Base-by-base conservation (phyloP, 169 alveolate species). In the Eimeria zaria region DNA sequence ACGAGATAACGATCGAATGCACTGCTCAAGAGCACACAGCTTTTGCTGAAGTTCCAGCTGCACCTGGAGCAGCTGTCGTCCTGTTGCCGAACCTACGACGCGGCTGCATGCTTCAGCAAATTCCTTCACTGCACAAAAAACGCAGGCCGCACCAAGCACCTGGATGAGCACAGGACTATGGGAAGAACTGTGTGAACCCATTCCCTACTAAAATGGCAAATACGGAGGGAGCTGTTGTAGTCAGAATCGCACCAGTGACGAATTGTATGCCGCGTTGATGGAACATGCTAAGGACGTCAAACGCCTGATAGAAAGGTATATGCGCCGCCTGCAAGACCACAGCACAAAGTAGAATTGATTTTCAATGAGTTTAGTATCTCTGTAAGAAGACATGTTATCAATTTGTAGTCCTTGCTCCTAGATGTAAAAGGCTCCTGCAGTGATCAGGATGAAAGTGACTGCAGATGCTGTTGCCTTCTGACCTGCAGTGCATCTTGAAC, bases 1-100 rank as follows among this genome's bases (percentile, higher is more conserved):
- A 53, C 91, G 91, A 55, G 69, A 51, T 7, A 83, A 33, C 71
- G 91, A 53, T 27, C 91, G 91, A 41, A 83, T 62, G 60, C 91
- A 41, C 24, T 55, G 91, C 89, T 89, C 95, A 36, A 89, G 78
- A 12, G 44, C 74, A 48, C 84, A 69, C 78, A 89, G 89, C 78
- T 89, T 89, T 62, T 89, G 95, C 74, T 89, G 89, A 9, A 89
- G 58, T 39, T 89, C 88, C 64, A 89, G 73, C 76, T 89, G 95
- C 95, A 89, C 84, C 89, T 89, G 95, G 30, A 89, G 95, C 41
- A 89, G 89, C 78, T 89, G 95, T 41, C 95, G 95, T 22, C 95
- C 95, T 76, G 95, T 89, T 22, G 95, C 83, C 53, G 95, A 41
- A 22, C 95, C 95, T 7, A 58, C 83, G 39, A 89, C 95, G 44